phyloP scores from a whole-genome alignment of 2,329 filamentous ascomycete genomes.

The Fusarium euwallaceae region DNA sequence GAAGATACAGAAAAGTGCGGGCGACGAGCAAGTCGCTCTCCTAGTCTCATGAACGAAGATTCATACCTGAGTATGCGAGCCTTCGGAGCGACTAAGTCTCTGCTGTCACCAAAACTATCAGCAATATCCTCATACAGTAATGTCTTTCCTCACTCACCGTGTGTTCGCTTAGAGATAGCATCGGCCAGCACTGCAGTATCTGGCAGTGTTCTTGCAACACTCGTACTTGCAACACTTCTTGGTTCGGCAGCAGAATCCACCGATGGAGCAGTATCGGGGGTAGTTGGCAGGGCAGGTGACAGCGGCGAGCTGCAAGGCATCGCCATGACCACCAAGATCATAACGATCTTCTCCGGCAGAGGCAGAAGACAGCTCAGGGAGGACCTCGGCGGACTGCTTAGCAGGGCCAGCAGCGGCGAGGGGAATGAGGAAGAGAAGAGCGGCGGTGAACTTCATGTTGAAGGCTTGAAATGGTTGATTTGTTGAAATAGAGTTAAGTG shows the following conservation, averaged over 20 bases:
- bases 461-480: too few relatives aligned
- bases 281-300: constrained; percentile 28
- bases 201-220: constrained; percentile 27
- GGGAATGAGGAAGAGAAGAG: constrained; percentile 17
- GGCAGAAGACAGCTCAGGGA: constrained; percentile 19
- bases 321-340: constrained; percentile 8
- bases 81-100: too few relatives aligned
- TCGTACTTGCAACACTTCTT: constrained; percentile 31
- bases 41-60: background rate
- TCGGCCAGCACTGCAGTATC: constrained; percentile 25
- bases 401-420: constrained; percentile 19
- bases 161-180: constrained; percentile 17
- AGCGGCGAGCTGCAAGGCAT: constrained; percentile 6
- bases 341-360: constrained; percentile 11
- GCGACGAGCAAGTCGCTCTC: background rate
- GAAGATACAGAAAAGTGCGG: background rate
- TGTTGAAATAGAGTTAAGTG: background rate
- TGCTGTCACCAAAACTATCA: background rate
- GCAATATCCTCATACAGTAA: rapidly evolving
- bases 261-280: constrained; percentile 23
- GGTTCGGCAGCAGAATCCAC: constrained; percentile 27
- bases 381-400: constrained; percentile 10
- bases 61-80: background rate
- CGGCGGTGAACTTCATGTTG: constrained; percentile 24
- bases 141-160: background rate